Conservation (phyloP, 2,329 filamentous ascomycete species). For the Trichothecium roseum region DNA sequence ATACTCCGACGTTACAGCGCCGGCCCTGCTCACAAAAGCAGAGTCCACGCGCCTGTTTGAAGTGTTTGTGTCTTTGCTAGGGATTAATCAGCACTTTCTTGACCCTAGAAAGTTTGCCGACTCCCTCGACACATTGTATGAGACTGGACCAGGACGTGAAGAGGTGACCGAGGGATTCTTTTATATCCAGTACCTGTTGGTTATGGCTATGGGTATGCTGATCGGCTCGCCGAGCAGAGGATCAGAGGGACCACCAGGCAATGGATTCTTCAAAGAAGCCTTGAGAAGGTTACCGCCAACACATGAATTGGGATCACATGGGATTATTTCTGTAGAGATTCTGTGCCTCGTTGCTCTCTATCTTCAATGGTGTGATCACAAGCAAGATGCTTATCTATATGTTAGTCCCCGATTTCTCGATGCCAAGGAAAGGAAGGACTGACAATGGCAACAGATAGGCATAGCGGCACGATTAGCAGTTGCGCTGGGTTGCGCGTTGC, state of each 20-base stretch:
- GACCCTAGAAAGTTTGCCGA: slow-evolving; percentile 15
- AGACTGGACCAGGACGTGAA: slow-evolving; percentile 7
- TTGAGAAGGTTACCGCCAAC: slow-evolving; percentile 13
- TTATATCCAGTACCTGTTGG: slow-evolving; percentile 16
- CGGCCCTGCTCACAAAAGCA: slow-evolving; percentile 7
- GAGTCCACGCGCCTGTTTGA: slow-evolving; percentile 12
- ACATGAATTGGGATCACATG: slow-evolving; percentile 13
- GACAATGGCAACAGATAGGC: slow-evolving; percentile 10
- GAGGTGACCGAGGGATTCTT: slow-evolving; percentile 12
- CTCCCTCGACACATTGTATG: slow-evolving; percentile 13
- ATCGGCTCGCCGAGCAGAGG: slow-evolving; percentile 12
- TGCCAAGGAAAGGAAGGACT: background rate
- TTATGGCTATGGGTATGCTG: slow-evolving; percentile 18
- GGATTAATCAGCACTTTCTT: slow-evolving; percentile 17
- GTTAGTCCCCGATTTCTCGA: slow-evolving; percentile 3
- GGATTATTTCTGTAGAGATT: slow-evolving; percentile 15
- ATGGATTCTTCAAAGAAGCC: slow-evolving; percentile 15
- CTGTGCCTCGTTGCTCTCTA: slow-evolving; percentile 14
- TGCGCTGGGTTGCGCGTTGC: slow-evolving; percentile 14
- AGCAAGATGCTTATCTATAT: slow-evolving; percentile 17
- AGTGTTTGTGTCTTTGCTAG: slow-evolving; percentile 13
- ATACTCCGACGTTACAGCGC: slow-evolving; percentile 12
- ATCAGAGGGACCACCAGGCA: slow-evolving; percentile 11
- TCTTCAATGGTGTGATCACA: slow-evolving; percentile 17
- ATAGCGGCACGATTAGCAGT: slow-evolving; percentile 14